Evolutionary conservation across 2,329 filamentous ascomycete genomes (phyloP), one percentile per base, ranked within the genome.

Genomic region (Aspergillus pseudonomiae): DNA sequence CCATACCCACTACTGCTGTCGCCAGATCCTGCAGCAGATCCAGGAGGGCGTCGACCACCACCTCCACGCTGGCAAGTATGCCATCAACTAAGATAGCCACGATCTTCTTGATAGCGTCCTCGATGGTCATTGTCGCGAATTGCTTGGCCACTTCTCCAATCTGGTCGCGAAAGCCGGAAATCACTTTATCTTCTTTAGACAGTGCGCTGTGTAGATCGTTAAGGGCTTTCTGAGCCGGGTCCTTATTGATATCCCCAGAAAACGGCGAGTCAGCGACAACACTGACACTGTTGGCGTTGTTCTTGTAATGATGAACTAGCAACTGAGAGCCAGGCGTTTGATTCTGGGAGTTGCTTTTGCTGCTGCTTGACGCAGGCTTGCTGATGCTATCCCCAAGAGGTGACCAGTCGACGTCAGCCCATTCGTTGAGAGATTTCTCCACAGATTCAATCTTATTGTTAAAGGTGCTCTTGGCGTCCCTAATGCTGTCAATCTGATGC

Each of bases 321-420:
- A 62, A 21, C 34, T 52, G 46, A 0, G 63, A 59, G n/a, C 56
- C 63, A 5, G 63, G 21, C 2, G 63, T 65, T 26, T 59, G 63
- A 0, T 24, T 39, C 60, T 62, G 41, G 7, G 32, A 30, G 60
- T 24, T 34, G 36, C 11, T 10, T 19, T 46, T 21, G 60, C 60
- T 11, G 60, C 34, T 36, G 11, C 34, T 36, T 11, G 34, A 36
- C 1, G 34, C 34, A 14, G 34, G 34, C 34, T 36, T 36, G 34
- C 34, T 36, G 4, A 36, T 1, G 34, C 11, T 36, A 36, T 36
- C 34, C 34, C 34, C 34, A 14, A 36, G 34, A 14, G 57, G 26
- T 9, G 63, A 52, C 56, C 57, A 62, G 43, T 64, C 59, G 16
- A 21, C n/a, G 10, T 16, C 39, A 2, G 57, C 57, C 63, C 63